phyloP scores from a whole-genome alignment of 2,329 filamentous ascomycete genomes.

The Rhynchosporium graminicola region DNA sequence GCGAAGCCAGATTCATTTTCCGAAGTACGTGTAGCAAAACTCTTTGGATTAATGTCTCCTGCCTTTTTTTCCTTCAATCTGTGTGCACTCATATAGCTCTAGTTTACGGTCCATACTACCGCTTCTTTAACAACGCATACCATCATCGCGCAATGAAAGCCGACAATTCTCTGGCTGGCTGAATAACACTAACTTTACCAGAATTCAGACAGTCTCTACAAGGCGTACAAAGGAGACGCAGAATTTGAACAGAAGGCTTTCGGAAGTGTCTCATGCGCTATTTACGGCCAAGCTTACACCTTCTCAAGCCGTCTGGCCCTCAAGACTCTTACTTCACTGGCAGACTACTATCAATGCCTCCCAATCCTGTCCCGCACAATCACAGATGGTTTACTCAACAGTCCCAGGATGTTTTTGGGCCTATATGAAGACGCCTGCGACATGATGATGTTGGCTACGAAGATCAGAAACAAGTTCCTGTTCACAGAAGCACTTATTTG shows the following conservation, averaged over 20 bases:
- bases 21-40: no score
- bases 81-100: no score
- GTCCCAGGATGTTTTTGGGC: neutral
- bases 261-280: neutral
- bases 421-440: neutral
- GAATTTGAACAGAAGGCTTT: neutral
- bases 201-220: no score
- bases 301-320: neutral
- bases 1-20: neutral
- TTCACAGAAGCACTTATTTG: neutral
- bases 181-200: neutral
- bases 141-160: no score
- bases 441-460: neutral
- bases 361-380: neutral
- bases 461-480: neutral
- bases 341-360: slow-evolving; percentile 5
- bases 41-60: no score
- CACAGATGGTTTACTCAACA: neutral
- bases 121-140: no score
- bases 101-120: no score
- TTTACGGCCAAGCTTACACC: neutral
- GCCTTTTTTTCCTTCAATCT: no score
- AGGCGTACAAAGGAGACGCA: no score
- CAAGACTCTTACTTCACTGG: neutral
- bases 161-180: neutral